phyloP scores from a whole-genome alignment of 2,329 filamentous ascomycete genomes.

The Xylariaceae sp. region DNA sequence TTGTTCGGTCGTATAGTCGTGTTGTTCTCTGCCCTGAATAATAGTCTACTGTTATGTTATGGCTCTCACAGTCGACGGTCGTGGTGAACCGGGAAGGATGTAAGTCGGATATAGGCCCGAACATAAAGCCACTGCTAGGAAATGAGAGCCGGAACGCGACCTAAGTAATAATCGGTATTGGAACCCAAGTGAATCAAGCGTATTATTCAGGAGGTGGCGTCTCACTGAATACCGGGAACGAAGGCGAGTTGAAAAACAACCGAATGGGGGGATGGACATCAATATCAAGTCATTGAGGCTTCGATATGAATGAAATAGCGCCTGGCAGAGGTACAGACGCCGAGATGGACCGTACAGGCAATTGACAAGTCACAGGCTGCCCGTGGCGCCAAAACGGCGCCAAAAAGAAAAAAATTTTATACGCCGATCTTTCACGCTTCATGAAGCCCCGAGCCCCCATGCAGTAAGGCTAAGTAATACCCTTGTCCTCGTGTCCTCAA shows the following conservation, averaged over 20 bases:
- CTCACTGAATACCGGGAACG: background rate
- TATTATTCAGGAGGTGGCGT: slow-evolving; percentile 2
- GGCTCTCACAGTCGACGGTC: background rate
- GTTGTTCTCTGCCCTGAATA: background rate
- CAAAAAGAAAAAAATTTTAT: slow-evolving; percentile 2
- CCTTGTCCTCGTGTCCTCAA: too few relatives aligned
- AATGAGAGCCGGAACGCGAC: background rate
- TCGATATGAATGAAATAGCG: background rate
- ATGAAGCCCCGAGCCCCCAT: background rate
- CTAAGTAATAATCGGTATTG: background rate
- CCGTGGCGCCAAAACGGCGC: slow-evolving; percentile 1
- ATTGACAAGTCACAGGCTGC: slow-evolving; percentile 4
- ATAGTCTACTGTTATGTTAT: background rate
- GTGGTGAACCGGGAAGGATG: background rate
- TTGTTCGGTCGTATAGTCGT: background rate
- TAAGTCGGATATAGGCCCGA: background rate
- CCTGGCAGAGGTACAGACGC: background rate
- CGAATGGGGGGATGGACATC: background rate
- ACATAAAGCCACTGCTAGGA: background rate
- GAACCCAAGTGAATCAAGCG: background rate
- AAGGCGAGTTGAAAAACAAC: slow-evolving; percentile 2
- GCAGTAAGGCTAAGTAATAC: background rate
- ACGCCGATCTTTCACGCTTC: background rate
- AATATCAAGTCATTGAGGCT: background rate
- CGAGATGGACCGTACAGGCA: background rate